phyloP scores from a whole-genome alignment of 1,284 basidiomycete genomes.

The Trichosporon sp. region DNA sequence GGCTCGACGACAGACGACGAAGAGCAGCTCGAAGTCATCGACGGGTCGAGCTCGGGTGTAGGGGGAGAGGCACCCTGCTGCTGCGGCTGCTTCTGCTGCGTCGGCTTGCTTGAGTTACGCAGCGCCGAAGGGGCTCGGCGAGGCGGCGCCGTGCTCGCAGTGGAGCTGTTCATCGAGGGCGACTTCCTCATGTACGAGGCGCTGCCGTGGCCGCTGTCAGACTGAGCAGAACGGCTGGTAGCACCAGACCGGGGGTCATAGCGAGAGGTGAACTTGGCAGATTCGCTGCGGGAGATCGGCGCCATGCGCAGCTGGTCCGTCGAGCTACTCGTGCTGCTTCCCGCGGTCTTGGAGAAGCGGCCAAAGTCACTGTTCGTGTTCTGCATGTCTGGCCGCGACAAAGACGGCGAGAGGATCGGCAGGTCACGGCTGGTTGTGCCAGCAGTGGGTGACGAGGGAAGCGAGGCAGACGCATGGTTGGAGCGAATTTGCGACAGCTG shows the following conservation, averaged over 20 bases:
- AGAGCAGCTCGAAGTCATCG: conserved; percentile 21
- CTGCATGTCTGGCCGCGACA: neutral
- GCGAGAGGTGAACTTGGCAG: neutral
- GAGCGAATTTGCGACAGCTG: conserved; percentile 13
- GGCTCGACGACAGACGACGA: conserved; percentile 18
- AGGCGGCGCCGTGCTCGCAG: neutral
- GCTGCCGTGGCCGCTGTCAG: neutral
- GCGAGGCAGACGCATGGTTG: neutral
- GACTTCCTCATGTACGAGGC: neutral
- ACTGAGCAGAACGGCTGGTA: neutral
- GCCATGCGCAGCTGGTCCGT: neutral
- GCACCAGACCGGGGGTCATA: neutral
- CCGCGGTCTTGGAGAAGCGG: neutral
- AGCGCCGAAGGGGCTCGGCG: conserved; percentile 12
- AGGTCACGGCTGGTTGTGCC: neutral
- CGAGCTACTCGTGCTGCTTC: neutral
- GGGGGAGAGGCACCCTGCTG: conserved; percentile 18
- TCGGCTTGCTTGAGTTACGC: conserved; percentile 8
- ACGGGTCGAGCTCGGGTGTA: conserved; percentile 34
- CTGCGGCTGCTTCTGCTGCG: neutral
- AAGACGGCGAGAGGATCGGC: neutral
- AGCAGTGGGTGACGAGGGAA: neutral
- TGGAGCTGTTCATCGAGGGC: neutral
- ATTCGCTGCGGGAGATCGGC: neutral
- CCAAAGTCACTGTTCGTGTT: neutral